Evolutionary conservation across 2,329 filamentous ascomycete species (phyloP).

Genomic region (Elsinoe perseae): DNA sequence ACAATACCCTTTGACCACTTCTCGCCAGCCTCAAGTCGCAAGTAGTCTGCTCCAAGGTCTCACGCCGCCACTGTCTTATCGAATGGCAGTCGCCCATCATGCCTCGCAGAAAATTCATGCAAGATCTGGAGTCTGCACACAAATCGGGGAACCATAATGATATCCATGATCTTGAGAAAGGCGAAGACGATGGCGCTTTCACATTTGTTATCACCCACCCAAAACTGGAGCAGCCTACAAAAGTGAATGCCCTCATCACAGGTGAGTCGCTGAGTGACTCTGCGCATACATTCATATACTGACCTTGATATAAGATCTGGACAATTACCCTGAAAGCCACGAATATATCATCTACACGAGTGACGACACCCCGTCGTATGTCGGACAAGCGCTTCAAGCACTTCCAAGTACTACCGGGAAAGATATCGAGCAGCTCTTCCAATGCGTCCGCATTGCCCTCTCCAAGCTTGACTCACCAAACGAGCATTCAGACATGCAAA

Average conservation of each 20-base stretch:
- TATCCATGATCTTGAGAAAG: slow-evolving; percentile 50
- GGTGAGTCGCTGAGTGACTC: slow-evolving; percentile 8
- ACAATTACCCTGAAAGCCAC: slow-evolving; percentile 53
- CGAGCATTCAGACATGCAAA: slow-evolving; percentile 27
- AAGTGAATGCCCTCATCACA: slow-evolving; percentile 13
- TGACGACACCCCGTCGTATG: slow-evolving; percentile 38
- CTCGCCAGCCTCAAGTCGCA: too few relatives aligned
- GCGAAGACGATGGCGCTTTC: slow-evolving; percentile 66
- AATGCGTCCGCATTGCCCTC: slow-evolving; percentile 38
- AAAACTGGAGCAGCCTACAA: slow-evolving; percentile 9
- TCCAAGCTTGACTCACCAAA: slow-evolving; percentile 27
- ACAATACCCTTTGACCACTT: not conserved
- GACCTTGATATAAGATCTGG: slow-evolving; percentile 40
- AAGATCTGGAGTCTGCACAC: slow-evolving; percentile 45
- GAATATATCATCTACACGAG: slow-evolving; percentile 51
- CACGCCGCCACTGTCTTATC: not conserved
- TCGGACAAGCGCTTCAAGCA: slow-evolving; percentile 38
- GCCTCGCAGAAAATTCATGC: slow-evolving; percentile 58
- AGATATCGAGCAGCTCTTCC: slow-evolving; percentile 44
- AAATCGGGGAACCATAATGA: slow-evolving; percentile 27
- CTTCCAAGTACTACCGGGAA: slow-evolving; percentile 41
- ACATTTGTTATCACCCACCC: slow-evolving; percentile 48
- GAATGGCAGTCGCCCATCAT: slow-evolving; percentile 36
- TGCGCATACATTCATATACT: too few relatives aligned
- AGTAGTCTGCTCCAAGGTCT: too few relatives aligned